Percentiles rank a stretch among this genome's conserved stretches.
Evolutionary conservation across 805 yeast genomes (phyloP).

Genomic region (Torulaspora microellipsoides): DNA sequence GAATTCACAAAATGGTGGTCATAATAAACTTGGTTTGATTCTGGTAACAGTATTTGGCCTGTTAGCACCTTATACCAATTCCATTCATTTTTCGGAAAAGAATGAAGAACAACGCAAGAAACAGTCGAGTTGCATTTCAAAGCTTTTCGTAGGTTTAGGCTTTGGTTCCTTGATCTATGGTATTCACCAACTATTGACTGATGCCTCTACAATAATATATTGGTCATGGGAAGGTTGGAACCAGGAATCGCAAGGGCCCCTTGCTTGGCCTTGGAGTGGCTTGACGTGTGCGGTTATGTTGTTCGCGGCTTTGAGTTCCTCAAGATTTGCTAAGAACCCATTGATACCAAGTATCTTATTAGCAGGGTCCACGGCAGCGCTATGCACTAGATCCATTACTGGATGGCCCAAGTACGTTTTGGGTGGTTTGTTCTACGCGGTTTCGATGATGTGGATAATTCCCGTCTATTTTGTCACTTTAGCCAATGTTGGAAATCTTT

Average conservation of each 20-base stretch:
- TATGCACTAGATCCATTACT: slow-evolving; percentile 18
- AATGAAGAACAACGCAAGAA: slow-evolving; percentile 6
- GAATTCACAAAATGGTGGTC: slow-evolving; percentile 82
- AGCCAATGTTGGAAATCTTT: slow-evolving; percentile 51
- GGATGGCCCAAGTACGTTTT: slow-evolving; percentile 36
- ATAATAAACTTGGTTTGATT: slow-evolving; percentile 59
- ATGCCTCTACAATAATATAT: slow-evolving; percentile 77
- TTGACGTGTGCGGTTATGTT: slow-evolving; percentile 56
- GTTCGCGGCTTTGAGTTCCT: slow-evolving; percentile 44
- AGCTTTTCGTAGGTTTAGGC: slow-evolving; percentile 45
- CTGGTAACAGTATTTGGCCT: slow-evolving; percentile 48
- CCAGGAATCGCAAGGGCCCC: slow-evolving; percentile 78
- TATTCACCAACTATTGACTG: slow-evolving; percentile 69
- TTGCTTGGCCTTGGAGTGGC: slow-evolving; percentile 62
- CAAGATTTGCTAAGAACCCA: slow-evolving; percentile 19
- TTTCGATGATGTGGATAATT: slow-evolving; percentile 55
- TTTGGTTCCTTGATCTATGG: slow-evolving; percentile 74
- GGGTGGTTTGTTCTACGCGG: slow-evolving; percentile 69
- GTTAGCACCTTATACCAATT: slow-evolving; percentile 47
- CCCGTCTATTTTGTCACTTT: slow-evolving; percentile 62
- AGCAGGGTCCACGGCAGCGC: slow-evolving; percentile 29
- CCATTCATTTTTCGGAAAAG: slow-evolving; percentile 19
- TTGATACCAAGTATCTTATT: slow-evolving; percentile 25
- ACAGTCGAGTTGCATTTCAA: slow-evolving; percentile 12
- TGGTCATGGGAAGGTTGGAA: slow-evolving; percentile 99